phyloP scores from a whole-genome alignment of 495 filamentous ascomycete genomes.

The Trichoderma virens region DNA sequence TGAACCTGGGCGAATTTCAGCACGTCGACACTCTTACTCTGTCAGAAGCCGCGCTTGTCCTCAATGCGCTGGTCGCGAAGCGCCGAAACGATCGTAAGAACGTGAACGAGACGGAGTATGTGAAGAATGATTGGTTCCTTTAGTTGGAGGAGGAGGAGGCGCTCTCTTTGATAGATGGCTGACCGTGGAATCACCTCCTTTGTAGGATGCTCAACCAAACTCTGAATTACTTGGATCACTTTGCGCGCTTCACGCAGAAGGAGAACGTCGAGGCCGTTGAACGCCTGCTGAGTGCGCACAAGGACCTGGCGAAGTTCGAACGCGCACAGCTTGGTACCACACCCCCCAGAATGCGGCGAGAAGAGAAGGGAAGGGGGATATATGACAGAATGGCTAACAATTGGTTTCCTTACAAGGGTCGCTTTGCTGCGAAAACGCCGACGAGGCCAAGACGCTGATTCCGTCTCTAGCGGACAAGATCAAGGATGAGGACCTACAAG shows the following conservation, averaged over 20 bases:
- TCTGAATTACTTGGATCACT: slow-evolving; percentile 81
- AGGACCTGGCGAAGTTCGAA: slow-evolving; percentile 84
- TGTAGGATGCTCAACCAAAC: slow-evolving; percentile 67
- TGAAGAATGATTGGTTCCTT: neutral
- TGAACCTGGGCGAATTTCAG: slow-evolving; percentile 87
- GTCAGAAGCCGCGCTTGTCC: slow-evolving; percentile 83
- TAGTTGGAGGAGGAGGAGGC: neutral
- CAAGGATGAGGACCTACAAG: slow-evolving; percentile 74
- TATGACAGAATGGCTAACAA: slow-evolving; percentile 8
- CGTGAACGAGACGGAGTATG: slow-evolving; percentile 58
- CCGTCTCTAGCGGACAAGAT: slow-evolving; percentile 86
- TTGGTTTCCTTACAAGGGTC: slow-evolving; percentile 48
- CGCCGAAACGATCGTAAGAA: slow-evolving; percentile 56
- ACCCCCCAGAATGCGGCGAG: neutral
- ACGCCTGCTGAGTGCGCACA: slow-evolving; percentile 63
- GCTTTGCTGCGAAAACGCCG: slow-evolving; percentile 81
- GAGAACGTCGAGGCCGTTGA: slow-evolving; percentile 92
- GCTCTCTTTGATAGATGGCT: neutral
- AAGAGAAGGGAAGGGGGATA: neutral
- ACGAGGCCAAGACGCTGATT: slow-evolving; percentile 95
- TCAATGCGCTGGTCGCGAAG: slow-evolving; percentile 76
- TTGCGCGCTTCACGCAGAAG: slow-evolving; percentile 89
- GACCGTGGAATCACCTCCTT: neutral
- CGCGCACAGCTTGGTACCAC: slow-evolving; percentile 75
- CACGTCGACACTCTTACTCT: slow-evolving; percentile 80